Evolutionary conservation across 768 basidiomycete genomes (phyloP).

Genomic region (Dioszegia crocea): DNA sequence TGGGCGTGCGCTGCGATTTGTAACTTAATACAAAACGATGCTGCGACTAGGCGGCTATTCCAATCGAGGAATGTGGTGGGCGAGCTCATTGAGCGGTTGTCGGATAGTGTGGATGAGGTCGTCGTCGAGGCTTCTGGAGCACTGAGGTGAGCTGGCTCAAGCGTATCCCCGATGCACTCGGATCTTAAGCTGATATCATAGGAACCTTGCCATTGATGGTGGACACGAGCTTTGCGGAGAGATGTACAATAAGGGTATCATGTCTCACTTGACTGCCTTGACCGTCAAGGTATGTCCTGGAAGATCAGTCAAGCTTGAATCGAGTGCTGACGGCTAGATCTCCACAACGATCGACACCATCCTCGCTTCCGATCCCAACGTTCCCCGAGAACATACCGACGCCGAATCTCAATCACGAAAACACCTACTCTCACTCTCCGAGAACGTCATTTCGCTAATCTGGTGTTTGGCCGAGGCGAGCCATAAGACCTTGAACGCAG

Average conservation of each 20-base stretch:
- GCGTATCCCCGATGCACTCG: neutral
- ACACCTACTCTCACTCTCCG: slow-evolving; percentile 79
- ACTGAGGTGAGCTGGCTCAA: slow-evolving; percentile 62
- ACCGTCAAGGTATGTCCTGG: slow-evolving; percentile 30
- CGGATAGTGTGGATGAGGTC: slow-evolving; percentile 86
- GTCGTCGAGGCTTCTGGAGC: slow-evolving; percentile 83
- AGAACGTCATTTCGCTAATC: slow-evolving; percentile 84
- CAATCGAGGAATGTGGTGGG: slow-evolving; percentile 90
- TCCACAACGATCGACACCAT: slow-evolving; percentile 67
- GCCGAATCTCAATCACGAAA: slow-evolving; percentile 63
- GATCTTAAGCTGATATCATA: slow-evolving; percentile 44
- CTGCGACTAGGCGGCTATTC: slow-evolving; percentile 79
- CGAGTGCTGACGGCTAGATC: slow-evolving; percentile 56
- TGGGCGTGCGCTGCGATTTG: slow-evolving; percentile 98
- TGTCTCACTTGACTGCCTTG: slow-evolving; percentile 54
- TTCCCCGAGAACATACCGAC: slow-evolving; percentile 55
- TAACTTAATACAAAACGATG: slow-evolving; percentile 90
- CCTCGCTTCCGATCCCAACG: slow-evolving; percentile 24
- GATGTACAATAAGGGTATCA: slow-evolving; percentile 93
- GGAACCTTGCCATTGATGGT: slow-evolving; percentile 90
- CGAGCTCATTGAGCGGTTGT: slow-evolving; percentile 75
- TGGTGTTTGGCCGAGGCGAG: slow-evolving; percentile 89
- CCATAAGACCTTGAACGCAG: slow-evolving; percentile 80
- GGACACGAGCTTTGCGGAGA: slow-evolving; percentile 93
- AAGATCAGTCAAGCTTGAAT: no score